Evolutionary conservation across 78 protist species (phyloP).

Genomic region (Salpingoeca rosetta): DNA sequence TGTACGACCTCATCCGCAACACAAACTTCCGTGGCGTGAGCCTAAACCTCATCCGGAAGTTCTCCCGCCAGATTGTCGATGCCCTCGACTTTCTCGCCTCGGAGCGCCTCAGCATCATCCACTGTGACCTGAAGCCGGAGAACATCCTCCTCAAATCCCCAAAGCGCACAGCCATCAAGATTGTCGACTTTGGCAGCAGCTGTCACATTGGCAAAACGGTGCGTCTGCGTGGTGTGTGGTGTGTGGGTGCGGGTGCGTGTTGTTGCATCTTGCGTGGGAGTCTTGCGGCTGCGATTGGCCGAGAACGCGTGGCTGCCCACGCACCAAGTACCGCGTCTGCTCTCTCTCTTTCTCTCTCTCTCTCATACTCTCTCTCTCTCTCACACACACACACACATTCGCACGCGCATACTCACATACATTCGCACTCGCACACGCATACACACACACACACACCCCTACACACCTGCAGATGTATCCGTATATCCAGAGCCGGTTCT

Average conservation of each 20-base stretch:
- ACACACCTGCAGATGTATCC: constrained; percentile 53
- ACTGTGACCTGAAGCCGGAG: constrained; percentile 91
- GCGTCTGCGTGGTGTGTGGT: too few species aligned
- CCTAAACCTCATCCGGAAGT: constrained; percentile 67
- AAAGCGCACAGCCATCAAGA: constrained; percentile 46
- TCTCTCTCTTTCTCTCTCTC: not conserved
- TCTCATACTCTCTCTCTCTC: not conserved
- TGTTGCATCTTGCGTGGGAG: not conserved
- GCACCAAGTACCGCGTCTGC: not conserved
- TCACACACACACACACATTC: too few species aligned
- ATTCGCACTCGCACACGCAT: too few species aligned
- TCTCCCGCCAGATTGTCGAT: constrained; percentile 69
- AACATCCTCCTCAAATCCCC: constrained; percentile 70
- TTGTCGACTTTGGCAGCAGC: constrained; percentile 75
- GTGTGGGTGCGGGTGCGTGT: too few species aligned
- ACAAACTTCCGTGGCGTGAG: constrained; percentile 78
- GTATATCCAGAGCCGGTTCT: constrained; percentile 58
- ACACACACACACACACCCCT: too few species aligned
- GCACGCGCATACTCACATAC: too few species aligned
- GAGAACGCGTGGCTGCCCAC: not conserved
- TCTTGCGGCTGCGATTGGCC: too few species aligned
- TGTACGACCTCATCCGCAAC: constrained; percentile 71
- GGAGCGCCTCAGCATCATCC: constrained; percentile 63
- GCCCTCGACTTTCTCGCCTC: constrained; percentile 56
- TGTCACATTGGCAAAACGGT: constrained; percentile 82